Conservation (phyloP, 1,139 yeast species). For the Protomyces arabidopsidicola region DNA sequence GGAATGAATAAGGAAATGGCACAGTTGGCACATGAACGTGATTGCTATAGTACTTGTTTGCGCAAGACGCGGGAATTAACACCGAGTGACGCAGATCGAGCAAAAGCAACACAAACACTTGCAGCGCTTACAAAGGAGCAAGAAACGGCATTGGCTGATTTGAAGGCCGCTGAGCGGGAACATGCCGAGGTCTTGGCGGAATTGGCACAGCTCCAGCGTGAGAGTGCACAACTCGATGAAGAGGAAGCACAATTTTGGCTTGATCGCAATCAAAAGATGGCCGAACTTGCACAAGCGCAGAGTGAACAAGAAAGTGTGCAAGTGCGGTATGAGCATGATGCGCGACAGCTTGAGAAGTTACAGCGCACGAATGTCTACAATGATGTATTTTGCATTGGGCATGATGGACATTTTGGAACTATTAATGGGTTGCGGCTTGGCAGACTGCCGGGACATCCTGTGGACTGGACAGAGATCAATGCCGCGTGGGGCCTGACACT, state of each 20-base stretch:
- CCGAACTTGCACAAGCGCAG: constrained; percentile 24
- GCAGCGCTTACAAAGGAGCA: constrained; percentile 41
- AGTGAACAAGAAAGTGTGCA: constrained; percentile 32
- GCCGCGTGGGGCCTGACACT: constrained; percentile 88
- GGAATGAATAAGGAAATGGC: constrained; percentile 68
- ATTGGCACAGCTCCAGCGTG: constrained; percentile 39
- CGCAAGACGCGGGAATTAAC: constrained; percentile 60
- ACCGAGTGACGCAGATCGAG: constrained; percentile 46
- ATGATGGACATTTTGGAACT: constrained; percentile 77
- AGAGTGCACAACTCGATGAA: constrained; percentile 34
- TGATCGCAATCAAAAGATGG: constrained; percentile 13
- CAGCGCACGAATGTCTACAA: constrained; percentile 74
- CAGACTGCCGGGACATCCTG: constrained; percentile 47
- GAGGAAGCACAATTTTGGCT: constrained; percentile 29
- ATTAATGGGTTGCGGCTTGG: constrained; percentile 84
- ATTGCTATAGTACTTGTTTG: constrained; percentile 66
- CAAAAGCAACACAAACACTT: constrained; percentile 46
- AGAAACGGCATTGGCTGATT: constrained; percentile 42
- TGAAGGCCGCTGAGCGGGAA: constrained; percentile 40
- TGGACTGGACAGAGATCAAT: constrained; percentile 88
- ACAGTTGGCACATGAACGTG: constrained; percentile 71
- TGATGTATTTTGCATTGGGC: constrained; percentile 75
- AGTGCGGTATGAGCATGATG: constrained; percentile 31
- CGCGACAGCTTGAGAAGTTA: constrained; percentile 43
- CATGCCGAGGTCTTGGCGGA: constrained; percentile 36